Evolutionary conservation across 1,139 yeast species (phyloP).

Genomic region (Geotrichum bryndzae): DNA sequence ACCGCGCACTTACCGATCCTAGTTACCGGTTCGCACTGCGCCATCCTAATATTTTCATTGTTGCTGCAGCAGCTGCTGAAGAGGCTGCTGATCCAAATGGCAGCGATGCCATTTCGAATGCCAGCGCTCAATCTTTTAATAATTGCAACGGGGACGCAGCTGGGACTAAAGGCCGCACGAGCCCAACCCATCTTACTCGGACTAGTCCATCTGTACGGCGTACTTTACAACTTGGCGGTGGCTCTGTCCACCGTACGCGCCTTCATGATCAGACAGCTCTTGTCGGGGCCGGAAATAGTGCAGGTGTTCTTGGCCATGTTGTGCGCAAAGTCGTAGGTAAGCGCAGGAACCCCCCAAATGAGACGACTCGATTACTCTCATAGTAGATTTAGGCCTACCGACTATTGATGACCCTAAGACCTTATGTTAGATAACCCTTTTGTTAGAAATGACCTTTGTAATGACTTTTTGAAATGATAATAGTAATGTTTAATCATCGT

Average conservation of each 20-base stretch:
- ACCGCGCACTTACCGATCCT: slow-evolving; percentile 32
- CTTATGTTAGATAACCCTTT: neutral
- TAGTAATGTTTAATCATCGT: no score
- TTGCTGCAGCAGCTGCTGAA: slow-evolving; percentile 1
- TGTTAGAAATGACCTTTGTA: no score
- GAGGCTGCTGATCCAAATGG: neutral
- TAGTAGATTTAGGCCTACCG: neutral
- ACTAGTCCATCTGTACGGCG: neutral
- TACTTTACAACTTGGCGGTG: slow-evolving; percentile 1
- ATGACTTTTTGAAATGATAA: no score
- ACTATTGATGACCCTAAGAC: neutral
- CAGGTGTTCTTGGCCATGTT: neutral
- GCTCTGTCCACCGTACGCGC: neutral
- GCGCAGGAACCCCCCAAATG: neutral
- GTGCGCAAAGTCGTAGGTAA: neutral
- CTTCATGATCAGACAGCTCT: slow-evolving; percentile 5
- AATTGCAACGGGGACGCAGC: neutral
- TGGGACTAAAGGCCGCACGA: neutral
- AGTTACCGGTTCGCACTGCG: slow-evolving; percentile 26
- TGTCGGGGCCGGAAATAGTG: neutral
- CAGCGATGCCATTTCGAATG: neutral
- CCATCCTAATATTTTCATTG: slow-evolving; percentile 10
- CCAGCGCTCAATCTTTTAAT: neutral
- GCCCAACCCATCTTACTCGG: neutral
- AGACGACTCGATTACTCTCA: neutral